phyloP scores from a whole-genome alignment of 2,329 filamentous ascomycete genomes.

The Albifimbria verrucaria region DNA sequence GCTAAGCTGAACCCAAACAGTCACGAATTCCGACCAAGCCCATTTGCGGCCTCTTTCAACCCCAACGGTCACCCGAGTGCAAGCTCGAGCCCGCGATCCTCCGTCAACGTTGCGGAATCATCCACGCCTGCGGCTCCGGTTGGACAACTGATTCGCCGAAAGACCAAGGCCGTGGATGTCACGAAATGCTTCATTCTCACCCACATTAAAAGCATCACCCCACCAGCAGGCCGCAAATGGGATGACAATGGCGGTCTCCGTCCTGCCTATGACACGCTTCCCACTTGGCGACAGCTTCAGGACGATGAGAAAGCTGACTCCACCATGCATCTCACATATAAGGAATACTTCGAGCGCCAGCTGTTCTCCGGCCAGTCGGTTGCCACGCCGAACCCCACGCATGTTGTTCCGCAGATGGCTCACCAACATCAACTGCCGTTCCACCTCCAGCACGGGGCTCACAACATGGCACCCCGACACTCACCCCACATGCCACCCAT shows the following conservation, averaged over 20 bases:
- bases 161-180: slow-evolving; percentile 67
- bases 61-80: slow-evolving; percentile 64
- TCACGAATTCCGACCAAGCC: slow-evolving; percentile 81
- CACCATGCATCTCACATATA: slow-evolving; percentile 65
- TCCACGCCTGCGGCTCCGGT: slow-evolving; percentile 15
- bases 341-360: slow-evolving; percentile 73
- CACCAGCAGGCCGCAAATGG: slow-evolving; percentile 58
- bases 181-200: slow-evolving; percentile 61
- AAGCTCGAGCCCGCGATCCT: slow-evolving; percentile 68
- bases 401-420: slow-evolving; percentile 68
- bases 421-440: slow-evolving; percentile 83
- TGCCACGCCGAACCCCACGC: slow-evolving; percentile 66
- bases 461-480: slow-evolving; percentile 63
- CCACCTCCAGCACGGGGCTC: slow-evolving; percentile 73
- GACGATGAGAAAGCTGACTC: slow-evolving; percentile 69
- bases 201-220: slow-evolving; percentile 51
- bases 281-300: slow-evolving; percentile 74
- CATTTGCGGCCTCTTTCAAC: slow-evolving; percentile 76
- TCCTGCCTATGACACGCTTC: slow-evolving; percentile 77
- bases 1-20: slow-evolving; percentile 63
- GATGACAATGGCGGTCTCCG: slow-evolving; percentile 78
- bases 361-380: slow-evolving; percentile 54
- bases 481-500: slow-evolving; percentile 75
- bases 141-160: slow-evolving; percentile 63
- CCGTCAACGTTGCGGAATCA: slow-evolving; percentile 40